Evolutionary conservation across 441 rosid species (phyloP), one percentile per base, ranked within the genome.

Genomic region (Pelargonium cotyledonis): DNA sequence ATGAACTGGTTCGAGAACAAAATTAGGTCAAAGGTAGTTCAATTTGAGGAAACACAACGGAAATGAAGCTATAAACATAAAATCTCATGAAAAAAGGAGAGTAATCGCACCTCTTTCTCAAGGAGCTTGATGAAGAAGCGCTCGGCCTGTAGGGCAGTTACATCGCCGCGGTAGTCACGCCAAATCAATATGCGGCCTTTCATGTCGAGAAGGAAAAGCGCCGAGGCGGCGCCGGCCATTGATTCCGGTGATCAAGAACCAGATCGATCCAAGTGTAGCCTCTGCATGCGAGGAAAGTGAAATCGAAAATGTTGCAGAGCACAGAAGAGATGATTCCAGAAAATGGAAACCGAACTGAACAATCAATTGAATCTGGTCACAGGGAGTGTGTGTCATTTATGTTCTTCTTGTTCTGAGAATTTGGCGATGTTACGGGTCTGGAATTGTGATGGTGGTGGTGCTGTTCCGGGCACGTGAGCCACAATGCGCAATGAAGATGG

Each of bases 111-210:
- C 91, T 91, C 96, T 84, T 88, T 95, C 80, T 91, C 99, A 74
- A 91, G 89, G 78, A 91, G 94, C 71, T 95, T 95, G 78, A 96
- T 84, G 92, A 95, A 91, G 86, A 95, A 95, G 70, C 90, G 90
- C 73, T 95, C 98, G 46, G 97, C 97, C 75, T 95, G 98, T 67
- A 86, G 74, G 69, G 96, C 85, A 70, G 98, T 79, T 67, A 95
- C 96, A 57, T 95, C 99, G 16, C 99, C 98, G 63, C 96, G 98
- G 82, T 89, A 92, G 83, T 92, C 98, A 58, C 99, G 98, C 99
- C 98, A 95, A 11, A 92, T 90, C 8, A 95, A 89, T 71, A 95
- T 88, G 38, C 97, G 97, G 14, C 99, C 99, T 63, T 95, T 95
- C 70, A 92, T 90, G 73, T 95, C 99, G 68, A 95, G 87, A 43